A percentile compares a stretch with the other conserved stretches of the same genome.
Evolutionary conservation across 1,284 basidiomycete species (phyloP).

Genomic region (Ceratobasidium papillatum): DNA sequence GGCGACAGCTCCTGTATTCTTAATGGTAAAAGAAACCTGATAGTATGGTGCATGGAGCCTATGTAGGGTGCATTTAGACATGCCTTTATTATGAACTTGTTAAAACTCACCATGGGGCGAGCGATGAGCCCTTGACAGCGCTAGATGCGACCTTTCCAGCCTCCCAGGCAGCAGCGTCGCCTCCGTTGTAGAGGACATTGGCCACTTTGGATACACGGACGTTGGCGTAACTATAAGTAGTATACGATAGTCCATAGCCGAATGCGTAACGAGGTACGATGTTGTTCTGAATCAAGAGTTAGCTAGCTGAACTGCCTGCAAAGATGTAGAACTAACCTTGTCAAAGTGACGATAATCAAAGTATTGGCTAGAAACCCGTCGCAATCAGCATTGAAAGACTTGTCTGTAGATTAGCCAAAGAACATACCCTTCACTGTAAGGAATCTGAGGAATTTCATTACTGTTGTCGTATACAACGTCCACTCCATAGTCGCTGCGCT

Average conservation of each 20-base stretch:
- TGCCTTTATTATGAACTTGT: background rate
- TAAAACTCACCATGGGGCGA: conserved; percentile 38
- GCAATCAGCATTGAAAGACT: background rate
- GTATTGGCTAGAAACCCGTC: conserved; percentile 35
- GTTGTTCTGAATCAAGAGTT: conserved; percentile 39
- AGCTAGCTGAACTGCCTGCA: background rate
- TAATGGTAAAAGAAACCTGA: conserved; percentile 31
- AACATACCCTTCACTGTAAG: conserved; percentile 69
- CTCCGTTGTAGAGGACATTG: background rate
- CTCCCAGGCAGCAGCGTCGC: conserved; percentile 22
- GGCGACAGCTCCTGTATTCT: conserved; percentile 34
- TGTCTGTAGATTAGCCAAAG: background rate
- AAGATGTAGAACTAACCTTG: background rate
- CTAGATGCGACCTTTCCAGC: conserved; percentile 22
- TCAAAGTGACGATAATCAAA: conserved; percentile 46
- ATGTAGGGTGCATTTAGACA: background rate
- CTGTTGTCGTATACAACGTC: conserved; percentile 50
- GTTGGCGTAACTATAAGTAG: conserved; percentile 54
- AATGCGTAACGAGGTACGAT: conserved; percentile 55
- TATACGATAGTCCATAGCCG: conserved; percentile 59
- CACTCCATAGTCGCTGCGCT: conserved; percentile 47
- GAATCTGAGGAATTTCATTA: conserved; percentile 61
- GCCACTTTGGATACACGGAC: conserved; percentile 7
- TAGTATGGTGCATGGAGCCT: conserved; percentile 41
- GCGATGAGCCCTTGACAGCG: conserved; percentile 24